Percentiles rank a stretch among this genome's conserved stretches.
phyloP scores from a whole-genome alignment of 768 basidiomycete genomes.

The Boletellus emodensis region DNA sequence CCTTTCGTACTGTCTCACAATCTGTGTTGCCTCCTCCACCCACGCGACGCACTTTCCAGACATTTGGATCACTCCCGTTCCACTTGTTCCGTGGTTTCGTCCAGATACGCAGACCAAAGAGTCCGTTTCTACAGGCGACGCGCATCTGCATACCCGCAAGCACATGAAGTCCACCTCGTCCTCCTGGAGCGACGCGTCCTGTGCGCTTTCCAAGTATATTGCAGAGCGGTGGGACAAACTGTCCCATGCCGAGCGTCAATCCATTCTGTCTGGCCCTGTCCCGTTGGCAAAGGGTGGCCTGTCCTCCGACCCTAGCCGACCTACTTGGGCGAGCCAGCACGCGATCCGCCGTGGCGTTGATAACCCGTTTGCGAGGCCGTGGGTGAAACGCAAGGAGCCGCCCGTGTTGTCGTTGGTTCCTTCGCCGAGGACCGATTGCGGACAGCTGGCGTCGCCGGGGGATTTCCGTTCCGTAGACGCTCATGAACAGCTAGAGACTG shows the following conservation, averaged over 20 bases:
- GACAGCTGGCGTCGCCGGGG: slow-evolving; percentile 12
- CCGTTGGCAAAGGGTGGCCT: slow-evolving; percentile 15
- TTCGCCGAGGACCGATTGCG: slow-evolving; percentile 31
- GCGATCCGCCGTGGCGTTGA: slow-evolving; percentile 52
- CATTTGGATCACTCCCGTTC: slow-evolving; percentile 53
- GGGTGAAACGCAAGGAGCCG: slow-evolving; percentile 17
- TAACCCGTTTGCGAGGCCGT: slow-evolving; percentile 42
- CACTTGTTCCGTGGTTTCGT: slow-evolving; percentile 57
- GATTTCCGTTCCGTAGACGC: slow-evolving; percentile 34
- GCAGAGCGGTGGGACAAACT: slow-evolving; percentile 29
- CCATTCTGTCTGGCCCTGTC: slow-evolving; percentile 12
- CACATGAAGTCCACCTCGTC: slow-evolving; percentile 10
- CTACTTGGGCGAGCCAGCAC: slow-evolving; percentile 48
- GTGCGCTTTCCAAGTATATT: slow-evolving; percentile 28
- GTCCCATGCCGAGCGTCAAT: slow-evolving; percentile 21
- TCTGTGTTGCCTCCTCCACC: slow-evolving; percentile 44
- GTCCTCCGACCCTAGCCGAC: slow-evolving; percentile 30
- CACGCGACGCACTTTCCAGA: slow-evolving; percentile 42
- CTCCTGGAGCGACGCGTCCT: slow-evolving; percentile 13
- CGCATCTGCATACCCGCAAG: slow-evolving; percentile 10
- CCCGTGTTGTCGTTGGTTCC: slow-evolving; percentile 29
- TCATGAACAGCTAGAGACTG: slow-evolving; percentile 28
- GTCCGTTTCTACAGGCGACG: neutral
- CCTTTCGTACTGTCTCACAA: slow-evolving; percentile 50
- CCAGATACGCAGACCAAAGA: neutral